phyloP scores from a whole-genome alignment of 768 basidiomycete genomes.

The Collybiopsis confluens region DNA sequence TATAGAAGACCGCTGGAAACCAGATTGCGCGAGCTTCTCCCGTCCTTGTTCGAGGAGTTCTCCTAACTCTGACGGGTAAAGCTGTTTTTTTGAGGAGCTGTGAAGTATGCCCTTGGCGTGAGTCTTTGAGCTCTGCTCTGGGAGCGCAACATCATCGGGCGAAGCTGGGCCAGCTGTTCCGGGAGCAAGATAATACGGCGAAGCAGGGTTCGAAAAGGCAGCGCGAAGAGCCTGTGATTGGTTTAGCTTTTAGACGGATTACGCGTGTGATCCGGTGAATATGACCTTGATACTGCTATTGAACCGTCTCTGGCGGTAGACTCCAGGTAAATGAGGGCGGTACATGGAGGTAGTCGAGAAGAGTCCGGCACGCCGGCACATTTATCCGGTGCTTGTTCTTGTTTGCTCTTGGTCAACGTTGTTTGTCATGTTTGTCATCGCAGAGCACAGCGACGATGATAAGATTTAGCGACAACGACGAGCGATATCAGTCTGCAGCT shows the following conservation, averaged over 20 bases:
- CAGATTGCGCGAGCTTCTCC: conserved; percentile 36
- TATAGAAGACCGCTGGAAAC: conserved; percentile 62
- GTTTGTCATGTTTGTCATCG: neutral
- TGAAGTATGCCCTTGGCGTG: neutral
- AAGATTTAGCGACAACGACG: too few relatives aligned
- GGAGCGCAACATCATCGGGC: conserved; percentile 39
- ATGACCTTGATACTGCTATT: neutral
- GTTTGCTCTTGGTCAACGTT: neutral
- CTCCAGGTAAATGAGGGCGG: neutral
- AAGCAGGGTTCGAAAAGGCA: conserved; percentile 57
- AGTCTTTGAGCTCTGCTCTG: neutral
- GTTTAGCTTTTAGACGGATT: too few relatives aligned
- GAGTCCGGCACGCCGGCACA: neutral
- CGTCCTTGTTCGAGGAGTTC: conserved; percentile 32
- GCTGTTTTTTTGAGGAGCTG: too few relatives aligned
- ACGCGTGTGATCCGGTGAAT: neutral
- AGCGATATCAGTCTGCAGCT: too few relatives aligned
- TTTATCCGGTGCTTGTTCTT: neutral
- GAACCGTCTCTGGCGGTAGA: neutral
- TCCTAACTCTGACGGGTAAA: conserved; percentile 1
- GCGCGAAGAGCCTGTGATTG: conserved; percentile 51
- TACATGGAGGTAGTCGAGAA: neutral
- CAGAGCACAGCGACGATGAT: neutral
- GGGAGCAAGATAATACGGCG: conserved; percentile 62
- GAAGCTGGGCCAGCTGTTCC: conserved; percentile 57